Percentiles rank a stretch among this genome's conserved stretches.
These are phyloP conservation scores for Wilhelminamyces savonicus DNA, from an alignment of 805 yeast genomes.

Conservation along the genomic window DNA sequence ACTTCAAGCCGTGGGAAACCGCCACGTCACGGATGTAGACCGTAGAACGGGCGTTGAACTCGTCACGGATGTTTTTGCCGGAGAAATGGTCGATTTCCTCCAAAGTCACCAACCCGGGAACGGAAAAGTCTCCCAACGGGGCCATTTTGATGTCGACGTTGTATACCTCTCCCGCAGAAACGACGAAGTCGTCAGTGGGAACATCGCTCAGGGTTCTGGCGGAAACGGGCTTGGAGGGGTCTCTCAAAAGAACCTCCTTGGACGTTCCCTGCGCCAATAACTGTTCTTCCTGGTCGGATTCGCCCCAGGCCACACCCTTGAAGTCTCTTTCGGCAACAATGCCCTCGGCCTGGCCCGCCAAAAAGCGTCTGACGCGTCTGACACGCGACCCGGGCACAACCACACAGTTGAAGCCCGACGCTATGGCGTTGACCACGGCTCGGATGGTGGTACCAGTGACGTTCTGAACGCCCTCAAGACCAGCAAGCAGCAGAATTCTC, in stretches of 20 bases:
- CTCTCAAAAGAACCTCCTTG: conserved; percentile 6
- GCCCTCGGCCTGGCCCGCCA: conserved; percentile 94
- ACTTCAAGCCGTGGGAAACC: conserved; percentile 68
- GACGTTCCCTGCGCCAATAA: conserved; percentile 38
- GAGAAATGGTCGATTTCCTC: conserved; percentile 59
- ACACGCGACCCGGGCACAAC: conserved; percentile 92
- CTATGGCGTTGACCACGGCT: conserved; percentile 75
- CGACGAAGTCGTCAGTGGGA: conserved; percentile 68
- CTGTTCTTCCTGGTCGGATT: conserved; percentile 65
- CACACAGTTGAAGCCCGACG: conserved; percentile 72
- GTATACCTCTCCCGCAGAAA: conserved; percentile 81
- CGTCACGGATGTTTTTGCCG: conserved; percentile 53
- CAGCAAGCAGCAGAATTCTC: conserved; percentile 46
- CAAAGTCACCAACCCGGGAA: conserved; percentile 63
- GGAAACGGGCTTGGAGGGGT: conserved; percentile 5
- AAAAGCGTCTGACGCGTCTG: conserved; percentile 84
- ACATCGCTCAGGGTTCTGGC: conserved; percentile 46
- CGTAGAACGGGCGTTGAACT: conserved; percentile 57
- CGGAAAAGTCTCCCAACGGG: conserved; percentile 47
- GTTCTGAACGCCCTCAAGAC: conserved; percentile 20
- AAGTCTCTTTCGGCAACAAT: conserved; percentile 86
- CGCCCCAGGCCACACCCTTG: conserved; percentile 89
- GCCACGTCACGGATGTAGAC: conserved; percentile 83
- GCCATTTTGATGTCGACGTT: conserved; percentile 78
- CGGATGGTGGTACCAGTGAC: conserved; percentile 72